Evolutionary conservation across 441 rosid genomes (phyloP), one percentile per base, ranked within the genome.

Genomic region (Biscutella auriculata): DNA sequence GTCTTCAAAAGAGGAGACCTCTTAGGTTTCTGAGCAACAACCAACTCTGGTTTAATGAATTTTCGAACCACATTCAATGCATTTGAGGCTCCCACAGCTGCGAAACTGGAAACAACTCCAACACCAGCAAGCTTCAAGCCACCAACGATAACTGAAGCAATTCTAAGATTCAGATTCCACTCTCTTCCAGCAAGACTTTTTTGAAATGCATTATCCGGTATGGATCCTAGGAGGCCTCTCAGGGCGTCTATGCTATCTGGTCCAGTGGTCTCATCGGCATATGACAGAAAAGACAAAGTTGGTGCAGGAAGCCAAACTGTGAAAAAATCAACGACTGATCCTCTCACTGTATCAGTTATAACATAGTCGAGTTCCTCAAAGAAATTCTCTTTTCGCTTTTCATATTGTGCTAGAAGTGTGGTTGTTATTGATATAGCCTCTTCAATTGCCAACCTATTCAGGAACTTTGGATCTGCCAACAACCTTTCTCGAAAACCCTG

Each of bases 251-350:
- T 59, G 58, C 75, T 72, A 69, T 82, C 82, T 41, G 93, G 76
- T 21, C 67, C 62, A 53, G 58, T 53, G 21, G 64, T 65, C 26
- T 82, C 87, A 57, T 82, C 76, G 23, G 85, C 78, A 65, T 76
- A 78, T 28, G 93, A 83, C 36, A 88, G 83, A 70, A 91, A 91
- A 8, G 96, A 87, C 43, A 91, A 51, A 34, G 95, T 88, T 44
- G 98, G 98, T 29, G 96, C 96, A 36, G 98, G 95, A 71, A 91
- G 96, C 95, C 96, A 91, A 30, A 88, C 96, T 1, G 91, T 85
- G 71, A 91, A 91, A 70, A 91, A 91, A 56, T 91, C 95, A 46
- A 83, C 95, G 8, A 91, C 95, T 8, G 65, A 36, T 67, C 90
- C 97, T 66, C 95, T 76, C 42, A 77, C 68, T 23, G 90, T 87